Base-by-base conservation (phyloP, 768 basidiomycete species). In the Tremella yokohamensis region DNA sequence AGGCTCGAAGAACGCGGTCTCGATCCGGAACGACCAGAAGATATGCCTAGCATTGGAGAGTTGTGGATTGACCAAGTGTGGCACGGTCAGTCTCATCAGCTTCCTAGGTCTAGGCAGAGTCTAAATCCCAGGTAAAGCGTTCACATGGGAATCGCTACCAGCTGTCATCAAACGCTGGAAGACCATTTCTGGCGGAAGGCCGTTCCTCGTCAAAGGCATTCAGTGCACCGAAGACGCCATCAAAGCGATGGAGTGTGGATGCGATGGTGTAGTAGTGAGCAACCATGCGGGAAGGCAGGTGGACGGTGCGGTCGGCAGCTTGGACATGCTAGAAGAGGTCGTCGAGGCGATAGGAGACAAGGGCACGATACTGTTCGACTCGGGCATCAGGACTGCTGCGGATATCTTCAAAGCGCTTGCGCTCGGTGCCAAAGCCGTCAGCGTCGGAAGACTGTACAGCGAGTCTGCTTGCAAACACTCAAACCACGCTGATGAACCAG, bases 391-490 rank as follows among this genome's bases (percentile, higher is more conserved):
- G 1, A 58, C 59, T 19, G 90, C 88, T 11, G 83, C 84, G 44
- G 91, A 94, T 61, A 83, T 91, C 47, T 80, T 83, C 76, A 83
- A 84, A 75, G 90, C 91, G 0, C 76, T 92, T 25, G 89, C 89
- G 1, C 80, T 93, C 0, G 90, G 91, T 40, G 90, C 91, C 8
- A 86, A 92, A 64, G 89, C 80, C 8, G 84, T 92, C 15, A 74
- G 91, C 18, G 78, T 83, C 48, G 83, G 83, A 6, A 71, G 79
- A 84, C 59, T 63, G 3, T 72, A 47, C 34, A 40, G 51, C 40
- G n/a, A 37, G 51, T n/a, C n/a, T n/a, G n/a, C n/a, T n/a, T n/a
- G n/a, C n/a, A n/a, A n/a, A n/a, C n/a, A n/a, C n/a, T n/a, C n/a
- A n/a, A n/a, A n/a, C n/a, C n/a, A n/a, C n/a, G n/a, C n/a, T n/a